Evolutionary conservation across 2,329 filamentous ascomycete genomes (phyloP).

Genomic region (Fusarium chaquense): DNA sequence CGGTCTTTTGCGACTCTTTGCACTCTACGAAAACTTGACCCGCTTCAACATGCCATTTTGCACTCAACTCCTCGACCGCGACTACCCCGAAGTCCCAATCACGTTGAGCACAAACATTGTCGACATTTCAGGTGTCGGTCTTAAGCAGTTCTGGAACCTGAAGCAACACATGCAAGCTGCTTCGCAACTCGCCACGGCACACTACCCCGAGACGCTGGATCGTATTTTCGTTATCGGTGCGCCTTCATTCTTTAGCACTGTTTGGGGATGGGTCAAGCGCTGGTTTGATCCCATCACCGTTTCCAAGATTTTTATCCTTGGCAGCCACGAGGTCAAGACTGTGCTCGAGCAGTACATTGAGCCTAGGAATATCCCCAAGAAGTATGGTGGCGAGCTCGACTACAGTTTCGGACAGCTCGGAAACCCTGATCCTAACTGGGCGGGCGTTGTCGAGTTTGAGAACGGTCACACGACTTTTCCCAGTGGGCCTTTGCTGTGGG

Average conservation of each 20-base stretch:
- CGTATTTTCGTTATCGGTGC: slow-evolving; percentile 82
- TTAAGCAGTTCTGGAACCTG: slow-evolving; percentile 97
- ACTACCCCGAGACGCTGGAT: slow-evolving; percentile 92
- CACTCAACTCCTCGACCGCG: slow-evolving; percentile 78
- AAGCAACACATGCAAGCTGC: slow-evolving; percentile 95
- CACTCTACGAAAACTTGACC: slow-evolving; percentile 92
- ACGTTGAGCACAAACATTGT: slow-evolving; percentile 95
- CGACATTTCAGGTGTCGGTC: slow-evolving; percentile 86
- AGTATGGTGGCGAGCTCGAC: slow-evolving; percentile 88
- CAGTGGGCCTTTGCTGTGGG: slow-evolving; percentile 69
- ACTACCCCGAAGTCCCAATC: slow-evolving; percentile 83
- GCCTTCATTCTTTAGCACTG: slow-evolving; percentile 89
- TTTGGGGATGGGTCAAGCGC: slow-evolving; percentile 94
- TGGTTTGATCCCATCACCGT: slow-evolving; percentile 96
- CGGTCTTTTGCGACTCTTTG: slow-evolving; percentile 87
- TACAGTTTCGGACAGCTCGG: slow-evolving; percentile 83
- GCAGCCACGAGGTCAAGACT: slow-evolving; percentile 76
- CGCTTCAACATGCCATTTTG: slow-evolving; percentile 88
- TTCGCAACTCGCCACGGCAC: slow-evolving; percentile 86
- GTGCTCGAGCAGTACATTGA: slow-evolving; percentile 88
- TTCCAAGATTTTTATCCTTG: slow-evolving; percentile 95
- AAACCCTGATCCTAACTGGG: slow-evolving; percentile 73
- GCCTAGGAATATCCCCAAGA: slow-evolving; percentile 83
- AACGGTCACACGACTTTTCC: slow-evolving; percentile 66
- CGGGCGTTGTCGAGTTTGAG: slow-evolving; percentile 64